Evolutionary conservation across 805 yeast genomes (phyloP).

Genomic region (Candida pseudoglaebosa): DNA sequence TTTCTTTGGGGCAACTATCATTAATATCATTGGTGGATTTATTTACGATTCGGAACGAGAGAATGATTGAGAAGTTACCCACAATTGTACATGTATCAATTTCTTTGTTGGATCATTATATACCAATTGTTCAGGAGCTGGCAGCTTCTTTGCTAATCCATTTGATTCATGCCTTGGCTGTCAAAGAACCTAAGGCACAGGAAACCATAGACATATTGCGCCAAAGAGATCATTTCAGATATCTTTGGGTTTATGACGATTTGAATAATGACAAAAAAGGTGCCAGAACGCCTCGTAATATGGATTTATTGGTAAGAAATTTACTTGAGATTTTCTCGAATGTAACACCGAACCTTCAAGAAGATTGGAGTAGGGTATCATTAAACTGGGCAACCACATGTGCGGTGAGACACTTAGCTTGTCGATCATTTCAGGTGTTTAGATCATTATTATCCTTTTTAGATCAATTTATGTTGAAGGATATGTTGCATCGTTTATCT

Average conservation of each 20-base stretch:
- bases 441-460: constrained; percentile 76
- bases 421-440: constrained; percentile 91
- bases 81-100: constrained; percentile 74
- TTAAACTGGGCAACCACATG: constrained; percentile 95
- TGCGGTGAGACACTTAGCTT: constrained; percentile 94
- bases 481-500: constrained; percentile 88
- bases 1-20: constrained; percentile 85
- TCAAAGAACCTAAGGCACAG: constrained; percentile 50
- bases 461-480: constrained; percentile 85
- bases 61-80: constrained; percentile 59
- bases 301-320: constrained; percentile 71
- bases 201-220: constrained; percentile 57
- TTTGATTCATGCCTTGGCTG: constrained; percentile 60
- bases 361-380: constrained; percentile 81
- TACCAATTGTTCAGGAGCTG: constrained; percentile 77
- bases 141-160: constrained; percentile 74
- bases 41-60: constrained; percentile 61
- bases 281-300: constrained; percentile 78
- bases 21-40: constrained; percentile 82
- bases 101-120: constrained; percentile 83
- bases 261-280: constrained; percentile 68
- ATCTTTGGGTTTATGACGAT: constrained; percentile 85
- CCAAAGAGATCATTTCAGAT: constrained; percentile 39
- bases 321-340: constrained; percentile 54
- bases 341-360: constrained; percentile 52